Conservation (phyloP, 1,139 yeast genomes). For the Scheffersomyces titani region DNA sequence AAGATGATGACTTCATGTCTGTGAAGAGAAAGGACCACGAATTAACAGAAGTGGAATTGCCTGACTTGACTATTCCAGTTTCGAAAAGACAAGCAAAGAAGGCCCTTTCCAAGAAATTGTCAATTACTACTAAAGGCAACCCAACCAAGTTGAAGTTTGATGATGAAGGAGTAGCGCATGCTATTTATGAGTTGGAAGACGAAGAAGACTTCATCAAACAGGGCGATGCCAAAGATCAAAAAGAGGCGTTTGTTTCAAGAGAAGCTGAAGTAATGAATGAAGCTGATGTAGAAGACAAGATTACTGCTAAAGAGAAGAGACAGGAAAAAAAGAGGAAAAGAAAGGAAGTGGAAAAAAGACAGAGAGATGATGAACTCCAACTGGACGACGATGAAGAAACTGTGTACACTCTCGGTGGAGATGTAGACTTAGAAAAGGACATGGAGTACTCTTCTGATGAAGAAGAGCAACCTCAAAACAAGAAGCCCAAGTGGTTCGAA, state of each 20-base stretch:
- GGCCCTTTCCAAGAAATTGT: slow-evolving; percentile 83
- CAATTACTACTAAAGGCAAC: slow-evolving; percentile 63
- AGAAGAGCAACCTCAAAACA: slow-evolving; percentile 44
- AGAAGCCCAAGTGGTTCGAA: slow-evolving; percentile 67
- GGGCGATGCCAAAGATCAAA: slow-evolving; percentile 75
- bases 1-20: slow-evolving; percentile 71
- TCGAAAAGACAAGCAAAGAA: slow-evolving; percentile 88
- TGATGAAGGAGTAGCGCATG: slow-evolving; percentile 91
- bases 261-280: slow-evolving; percentile 70
- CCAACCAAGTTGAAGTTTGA: slow-evolving; percentile 85
- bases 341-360: slow-evolving; percentile 69
- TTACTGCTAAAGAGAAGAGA: slow-evolving; percentile 76
- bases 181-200: slow-evolving; percentile 85
- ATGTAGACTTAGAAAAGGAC: slow-evolving; percentile 49
- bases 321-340: slow-evolving; percentile 89
- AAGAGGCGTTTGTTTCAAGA: slow-evolving; percentile 60
- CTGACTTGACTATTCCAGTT: slow-evolving; percentile 59
- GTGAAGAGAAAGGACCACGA: slow-evolving; percentile 78
- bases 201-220: slow-evolving; percentile 81
- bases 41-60: slow-evolving; percentile 63
- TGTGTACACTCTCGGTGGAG: slow-evolving; percentile 24
- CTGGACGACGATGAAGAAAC: slow-evolving; percentile 25
- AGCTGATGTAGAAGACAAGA: slow-evolving; percentile 79
- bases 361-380: slow-evolving; percentile 42
- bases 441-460: slow-evolving; percentile 37